Evolutionary conservation across 331 rosid genomes (phyloP).

Genomic region (Arachis monticola): DNA sequence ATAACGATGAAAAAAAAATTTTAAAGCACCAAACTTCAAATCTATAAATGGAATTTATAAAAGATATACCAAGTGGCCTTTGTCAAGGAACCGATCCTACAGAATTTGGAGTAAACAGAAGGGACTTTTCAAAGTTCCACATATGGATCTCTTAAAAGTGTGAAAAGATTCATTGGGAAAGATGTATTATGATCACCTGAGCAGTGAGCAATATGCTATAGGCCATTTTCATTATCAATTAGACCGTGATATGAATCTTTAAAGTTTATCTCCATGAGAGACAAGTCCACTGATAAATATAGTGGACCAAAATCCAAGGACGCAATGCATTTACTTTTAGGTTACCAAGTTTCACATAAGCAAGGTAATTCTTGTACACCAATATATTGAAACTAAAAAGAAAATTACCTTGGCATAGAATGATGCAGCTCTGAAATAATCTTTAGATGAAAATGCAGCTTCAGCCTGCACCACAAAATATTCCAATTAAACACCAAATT

Average conservation of each 20-base stretch:
- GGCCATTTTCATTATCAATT: conserved; percentile 5
- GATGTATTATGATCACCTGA: not conserved
- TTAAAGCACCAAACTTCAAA: conserved; percentile 18
- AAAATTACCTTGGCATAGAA: conserved; percentile 83
- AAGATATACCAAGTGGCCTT: conserved; percentile 22
- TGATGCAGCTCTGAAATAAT: conserved; percentile 91
- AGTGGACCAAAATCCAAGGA: conserved; percentile 15
- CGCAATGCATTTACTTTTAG: conserved; percentile 27
- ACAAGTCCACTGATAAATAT: conserved; percentile 20
- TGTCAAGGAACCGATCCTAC: not conserved
- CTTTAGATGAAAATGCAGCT: conserved; percentile 83
- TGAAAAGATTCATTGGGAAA: conserved; percentile 1
- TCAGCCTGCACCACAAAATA: conserved; percentile 83
- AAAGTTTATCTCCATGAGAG: conserved; percentile 24
- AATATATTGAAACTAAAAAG: conserved; percentile 40
- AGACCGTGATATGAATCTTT: conserved; percentile 10
- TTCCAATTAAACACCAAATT: conserved; percentile 40
- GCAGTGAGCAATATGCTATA: not conserved
- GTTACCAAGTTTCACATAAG: conserved; percentile 26
- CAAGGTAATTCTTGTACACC: conserved; percentile 14
- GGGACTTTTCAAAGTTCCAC: conserved; percentile 16
- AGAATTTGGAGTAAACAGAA: not conserved
- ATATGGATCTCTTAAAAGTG: conserved; percentile 7
- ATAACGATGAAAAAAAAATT: not conserved
- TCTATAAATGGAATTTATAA: conserved; percentile 8